A percentile compares a stretch with the other conserved stretches of the same genome.
Conservation (phyloP, 2,329 filamentous ascomycete genomes). For the Trichoderma sp. region DNA sequence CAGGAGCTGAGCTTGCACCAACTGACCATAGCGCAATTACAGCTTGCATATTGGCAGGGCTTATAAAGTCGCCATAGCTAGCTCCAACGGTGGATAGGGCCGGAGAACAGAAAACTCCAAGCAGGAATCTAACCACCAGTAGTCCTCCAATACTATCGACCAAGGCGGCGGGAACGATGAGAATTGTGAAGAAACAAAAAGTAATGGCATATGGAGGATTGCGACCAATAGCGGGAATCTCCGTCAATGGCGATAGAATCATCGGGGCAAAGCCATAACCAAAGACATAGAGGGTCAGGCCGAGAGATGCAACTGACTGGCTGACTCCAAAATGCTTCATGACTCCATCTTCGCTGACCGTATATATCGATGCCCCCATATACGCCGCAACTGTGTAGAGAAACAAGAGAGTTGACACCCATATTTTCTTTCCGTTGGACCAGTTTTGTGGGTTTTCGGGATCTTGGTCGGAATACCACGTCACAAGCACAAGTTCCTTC, state of each 20-base stretch:
- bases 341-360: neutral
- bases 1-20: neutral
- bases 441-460: neutral
- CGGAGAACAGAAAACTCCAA: no score
- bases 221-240: neutral
- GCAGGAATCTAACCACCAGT: no score
- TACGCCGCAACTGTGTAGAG: neutral
- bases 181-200: neutral
- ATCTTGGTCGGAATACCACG: neutral
- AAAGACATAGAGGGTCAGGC: neutral
- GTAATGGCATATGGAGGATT: neutral
- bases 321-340: neutral
- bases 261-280: neutral
- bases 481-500: neutral
- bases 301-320: neutral
- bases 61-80: neutral
- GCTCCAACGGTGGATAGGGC: no score
- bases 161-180: no score
- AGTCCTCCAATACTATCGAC: no score
- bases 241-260: neutral
- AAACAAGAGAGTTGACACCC: neutral
- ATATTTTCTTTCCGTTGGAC: neutral
- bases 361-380: neutral
- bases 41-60: neutral
- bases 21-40: neutral